Evolutionary conservation across 2,329 filamentous ascomycete species (phyloP).

Genomic region (Neofusicoccum parvum): DNA sequence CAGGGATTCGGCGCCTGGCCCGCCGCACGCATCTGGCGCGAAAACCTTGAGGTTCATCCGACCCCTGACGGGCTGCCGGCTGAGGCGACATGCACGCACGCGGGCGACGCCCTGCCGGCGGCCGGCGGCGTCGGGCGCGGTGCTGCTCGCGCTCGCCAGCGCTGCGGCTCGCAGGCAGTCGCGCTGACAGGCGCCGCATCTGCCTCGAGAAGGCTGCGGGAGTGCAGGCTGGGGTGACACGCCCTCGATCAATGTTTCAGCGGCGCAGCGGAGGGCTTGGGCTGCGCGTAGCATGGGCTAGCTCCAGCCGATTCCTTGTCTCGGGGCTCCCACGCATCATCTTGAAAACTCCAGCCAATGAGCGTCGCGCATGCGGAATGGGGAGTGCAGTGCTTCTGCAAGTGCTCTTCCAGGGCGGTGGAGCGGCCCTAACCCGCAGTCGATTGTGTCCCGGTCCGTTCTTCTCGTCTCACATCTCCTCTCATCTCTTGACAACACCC

Average conservation of each 20-base stretch:
- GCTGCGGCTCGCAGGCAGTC: not conserved
- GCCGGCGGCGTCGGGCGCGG: not conserved
- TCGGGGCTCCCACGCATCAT: conserved; percentile 21
- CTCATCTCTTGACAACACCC: conserved; percentile 15
- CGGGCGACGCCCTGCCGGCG: not conserved
- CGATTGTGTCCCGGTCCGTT: conserved; percentile 15
- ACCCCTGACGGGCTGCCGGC: conserved; percentile 13
- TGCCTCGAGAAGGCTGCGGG: conserved; percentile 8
- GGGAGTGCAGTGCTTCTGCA: conserved; percentile 14
- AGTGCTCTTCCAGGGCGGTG: conserved; percentile 18
- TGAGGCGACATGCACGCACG: conserved; percentile 6
- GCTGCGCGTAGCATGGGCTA: conserved; percentile 16
- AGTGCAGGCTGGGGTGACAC: conserved; percentile 11
- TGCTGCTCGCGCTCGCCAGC: conserved; percentile 4
- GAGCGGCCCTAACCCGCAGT: conserved; percentile 18
- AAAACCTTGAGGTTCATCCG: conserved; percentile 13
- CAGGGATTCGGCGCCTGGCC: conserved; percentile 12
- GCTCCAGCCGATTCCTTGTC: conserved; percentile 8
- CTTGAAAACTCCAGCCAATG: conserved; percentile 29
- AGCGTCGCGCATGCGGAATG: conserved; percentile 17
- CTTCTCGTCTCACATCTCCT: conserved; percentile 18
- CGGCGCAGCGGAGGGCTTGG: conserved; percentile 16
- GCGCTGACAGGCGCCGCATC: conserved; percentile 7
- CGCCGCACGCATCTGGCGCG: conserved; percentile 13
- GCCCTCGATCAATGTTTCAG: conserved; percentile 17